Base-by-base conservation (phyloP, 192 early-diverging fungal species). In the Coemansia sp. region DNA sequence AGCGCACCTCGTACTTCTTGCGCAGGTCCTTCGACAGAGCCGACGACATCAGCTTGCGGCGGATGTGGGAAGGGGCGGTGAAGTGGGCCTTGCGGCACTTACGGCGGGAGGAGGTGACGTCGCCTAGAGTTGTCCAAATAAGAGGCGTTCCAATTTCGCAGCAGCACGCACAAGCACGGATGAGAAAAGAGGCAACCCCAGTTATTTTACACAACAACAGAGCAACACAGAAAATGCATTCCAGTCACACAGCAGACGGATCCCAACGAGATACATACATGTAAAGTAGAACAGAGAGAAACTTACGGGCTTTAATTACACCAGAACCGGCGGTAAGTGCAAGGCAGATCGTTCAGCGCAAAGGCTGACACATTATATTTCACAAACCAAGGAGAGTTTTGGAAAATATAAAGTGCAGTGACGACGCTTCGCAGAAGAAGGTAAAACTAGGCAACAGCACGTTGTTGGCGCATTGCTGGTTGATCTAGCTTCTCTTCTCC, bases 31-130 rank as follows among this genome's bases (percentile, higher is more conserved):
- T 99, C 77, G 89, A 90, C 77, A 99, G 86, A 67, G 84, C 66
- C 62, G 97, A 87, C 58, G 85, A 87, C 94, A 99, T 94, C 80
- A 98, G 94, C 83, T 87, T 90, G 76, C 93, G 85, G 64, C 95
- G 87, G 72, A 89, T 78, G 81, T 84, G 80, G 56, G 93, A 95
- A 44, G 95, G 90, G 55, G 95, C 97, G 58, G 90, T 78, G 85
- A 99, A 97, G 88, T 99, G 97, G 62, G 95, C 95, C 87, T 94
- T 94, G 79, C 95, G 86, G 80, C 80, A 81, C 85, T 93, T 94
- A 78, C 94, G 81, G 78, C 86, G 75, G 63, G 89, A 91, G 67
- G 90, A 92, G 60, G 87, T 87, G 67, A 93, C 91, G 77, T 88
- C 88, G 77, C 74, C 72, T 74, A 67, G 23, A 43, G 36, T 26